These are phyloP conservation scores for Populus davidiana DNA, from an alignment of 345 rosid species.

Conservation along the genomic window DNA sequence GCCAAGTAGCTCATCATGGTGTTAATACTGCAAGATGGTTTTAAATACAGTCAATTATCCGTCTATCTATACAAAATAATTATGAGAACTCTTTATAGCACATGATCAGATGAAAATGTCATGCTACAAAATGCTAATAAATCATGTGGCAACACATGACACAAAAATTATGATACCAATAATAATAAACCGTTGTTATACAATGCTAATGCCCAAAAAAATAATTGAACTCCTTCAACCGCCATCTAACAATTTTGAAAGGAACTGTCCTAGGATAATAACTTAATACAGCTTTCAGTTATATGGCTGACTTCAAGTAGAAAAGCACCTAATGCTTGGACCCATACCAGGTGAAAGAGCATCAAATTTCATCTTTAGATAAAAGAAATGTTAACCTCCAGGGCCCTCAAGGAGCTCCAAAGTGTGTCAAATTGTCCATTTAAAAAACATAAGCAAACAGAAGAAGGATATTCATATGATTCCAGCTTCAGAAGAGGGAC, in stretches of 20 bases:
- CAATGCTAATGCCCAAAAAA: not conserved
- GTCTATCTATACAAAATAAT: not conserved
- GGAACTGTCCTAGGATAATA: not conserved
- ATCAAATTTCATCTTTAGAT: not conserved
- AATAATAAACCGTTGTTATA: not conserved
- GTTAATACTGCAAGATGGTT: slow-evolving; percentile 32
- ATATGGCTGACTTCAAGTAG: not conserved
- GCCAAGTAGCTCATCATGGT: slow-evolving; percentile 49
- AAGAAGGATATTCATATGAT: not conserved
- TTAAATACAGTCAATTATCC: slow-evolving; percentile 2
- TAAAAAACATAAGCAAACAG: not conserved
- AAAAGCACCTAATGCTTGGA: not conserved
- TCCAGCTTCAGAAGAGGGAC: not conserved
- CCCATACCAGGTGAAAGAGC: not conserved
- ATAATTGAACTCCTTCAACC: not conserved
- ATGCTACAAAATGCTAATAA: not conserved
- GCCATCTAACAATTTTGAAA: not conserved
- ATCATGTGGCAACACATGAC: not conserved
- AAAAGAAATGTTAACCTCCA: not conserved
- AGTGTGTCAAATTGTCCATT: not conserved
- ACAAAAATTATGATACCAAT: not conserved
- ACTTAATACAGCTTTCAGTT: not conserved
- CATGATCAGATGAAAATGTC: not conserved
- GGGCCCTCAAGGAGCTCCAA: not conserved
- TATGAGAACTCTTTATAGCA: not conserved